Base-by-base conservation (phyloP, 129 eudicot genomes). In the Ambrosia artemisiifolia region DNA sequence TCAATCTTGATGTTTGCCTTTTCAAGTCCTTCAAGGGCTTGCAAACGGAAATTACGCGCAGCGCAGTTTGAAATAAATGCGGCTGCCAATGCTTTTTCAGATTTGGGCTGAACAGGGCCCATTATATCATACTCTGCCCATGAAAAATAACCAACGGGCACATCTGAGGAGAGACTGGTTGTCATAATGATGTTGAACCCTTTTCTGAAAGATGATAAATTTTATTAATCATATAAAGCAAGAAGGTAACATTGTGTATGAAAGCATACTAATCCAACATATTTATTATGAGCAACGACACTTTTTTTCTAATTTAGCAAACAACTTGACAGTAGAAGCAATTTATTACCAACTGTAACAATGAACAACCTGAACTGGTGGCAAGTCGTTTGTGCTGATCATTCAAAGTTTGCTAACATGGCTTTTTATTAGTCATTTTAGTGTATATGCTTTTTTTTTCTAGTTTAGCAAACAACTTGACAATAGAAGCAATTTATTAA, bases 51-150 rank as follows among this genome's bases (percentile, higher is more conserved):
- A 78, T 93, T 93, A 47, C 87, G 86, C 40, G 98, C 98, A 74
- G 83, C 95, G 70, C 98, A 93, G 70, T 93, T 90, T 78, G 98
- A 93, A 75, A 93, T 93, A 75, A 93, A 93, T 50, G 98, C 98
- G 71, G 98, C 98, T 65, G 98, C 98, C 40, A 87, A 53, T 33
- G 98, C 92, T 53, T 59, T 87, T 82, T 90, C 98, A 16, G 96
- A 84, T 78, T 93, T 93, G 6, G 92, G 95, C 67, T 85, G 87
- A 76, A 87, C 75, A 44, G 98, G 98, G 34, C 96, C 98, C 98
- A 93, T 93, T 66, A 93, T 84, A 71, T 90, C 98, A 79, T 93
- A 93, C 78, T 93, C 98, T 0, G 96, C 96, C 98, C 98, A 93
- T 48, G 98, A 90, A 78, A 93, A 93, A 70, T 93, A 93, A 69